Evolutionary conservation across 2,329 filamentous ascomycete genomes (phyloP), one percentile per base, ranked within the genome.

Genomic region (Sporothrix pseudoabietina): DNA sequence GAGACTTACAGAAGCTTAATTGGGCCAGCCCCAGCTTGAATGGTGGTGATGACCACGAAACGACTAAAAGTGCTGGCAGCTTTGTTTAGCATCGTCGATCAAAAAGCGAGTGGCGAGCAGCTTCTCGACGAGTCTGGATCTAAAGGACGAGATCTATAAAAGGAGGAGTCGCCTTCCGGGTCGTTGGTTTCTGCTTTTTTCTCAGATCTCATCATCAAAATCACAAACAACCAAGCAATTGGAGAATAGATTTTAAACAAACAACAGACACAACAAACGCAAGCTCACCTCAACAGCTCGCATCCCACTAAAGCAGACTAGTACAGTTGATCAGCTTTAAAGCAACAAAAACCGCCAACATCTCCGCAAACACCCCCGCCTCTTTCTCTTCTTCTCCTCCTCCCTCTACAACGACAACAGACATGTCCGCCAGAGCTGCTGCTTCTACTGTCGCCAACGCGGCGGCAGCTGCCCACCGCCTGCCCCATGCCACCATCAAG

Each of bases 401-500:
- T 12, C 7, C 32, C 71, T 30, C 71, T 3, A 26, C 71, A 4
- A 69, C 35, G 63, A 75, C 74, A 72, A 26, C 57, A 74, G 69
- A 73, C 72, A 76, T 41, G 68, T 71, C 16, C 71, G 63, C 52
- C 71, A 75, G 57, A 54, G 44, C 52, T 44, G 26, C 72, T 71
- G 61, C 73, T 71, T 49, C 82, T 80, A 78, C 75, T 9, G 74
- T 63, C 19, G 74, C 82, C 78, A 84, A 81, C 78, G 74, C 79
- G 3, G 76, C 81, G 78, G 86, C 83, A 76, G 83, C 80, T 77
- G 83, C 83, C 78, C 91, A 91, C 88, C 86, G 89, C 72, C 89
- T 88, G 81, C 83, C 87, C 54, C 30, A 91, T 81, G 90, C 90
- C 77, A 92, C 92, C 78, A 91, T 97, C 83, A 88, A 87, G 52